Conservation (phyloP, 2,329 filamentous ascomycete species). For the Apiospora malaysiana region DNA sequence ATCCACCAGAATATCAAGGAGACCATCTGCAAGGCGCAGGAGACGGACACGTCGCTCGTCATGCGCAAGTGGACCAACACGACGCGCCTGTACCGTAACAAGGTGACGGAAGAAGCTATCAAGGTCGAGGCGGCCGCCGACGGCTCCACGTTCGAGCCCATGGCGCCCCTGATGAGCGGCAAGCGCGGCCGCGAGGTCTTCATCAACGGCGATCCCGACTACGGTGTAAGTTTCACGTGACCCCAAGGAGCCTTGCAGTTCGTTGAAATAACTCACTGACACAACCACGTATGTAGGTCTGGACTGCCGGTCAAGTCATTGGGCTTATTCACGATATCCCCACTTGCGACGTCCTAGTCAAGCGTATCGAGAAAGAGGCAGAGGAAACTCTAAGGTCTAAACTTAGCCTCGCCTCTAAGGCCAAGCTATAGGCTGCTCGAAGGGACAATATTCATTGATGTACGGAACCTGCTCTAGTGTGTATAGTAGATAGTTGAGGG, state of each 20-base stretch:
- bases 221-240: slow-evolving; percentile 68
- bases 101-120: slow-evolving; percentile 79
- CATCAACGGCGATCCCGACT: slow-evolving; percentile 87
- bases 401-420: slow-evolving; percentile 59
- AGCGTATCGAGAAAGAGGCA: slow-evolving; percentile 79
- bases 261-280: slow-evolving; percentile 26
- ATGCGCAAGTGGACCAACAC: slow-evolving; percentile 94
- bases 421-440: slow-evolving; percentile 59
- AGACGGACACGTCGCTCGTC: slow-evolving; percentile 90
- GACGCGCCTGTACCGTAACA: slow-evolving; percentile 85
- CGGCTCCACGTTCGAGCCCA: slow-evolving; percentile 87
- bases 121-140: slow-evolving; percentile 83
- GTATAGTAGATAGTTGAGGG: not conserved
- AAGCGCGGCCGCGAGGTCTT: slow-evolving; percentile 93
- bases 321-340: slow-evolving; percentile 85
- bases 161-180: slow-evolving; percentile 86
- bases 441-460: not conserved
- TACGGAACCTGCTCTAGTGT: not conserved
- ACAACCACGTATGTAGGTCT: slow-evolving; percentile 68
- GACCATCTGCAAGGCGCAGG: slow-evolving; percentile 84
- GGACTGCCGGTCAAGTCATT: slow-evolving; percentile 97
- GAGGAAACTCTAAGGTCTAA: slow-evolving; percentile 68
- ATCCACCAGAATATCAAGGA: slow-evolving; percentile 95
- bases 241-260: not conserved
- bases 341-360: slow-evolving; percentile 71